phyloP scores from a whole-genome alignment of 192 early-diverging fungal genomes.

The Coemansia asiatica region DNA sequence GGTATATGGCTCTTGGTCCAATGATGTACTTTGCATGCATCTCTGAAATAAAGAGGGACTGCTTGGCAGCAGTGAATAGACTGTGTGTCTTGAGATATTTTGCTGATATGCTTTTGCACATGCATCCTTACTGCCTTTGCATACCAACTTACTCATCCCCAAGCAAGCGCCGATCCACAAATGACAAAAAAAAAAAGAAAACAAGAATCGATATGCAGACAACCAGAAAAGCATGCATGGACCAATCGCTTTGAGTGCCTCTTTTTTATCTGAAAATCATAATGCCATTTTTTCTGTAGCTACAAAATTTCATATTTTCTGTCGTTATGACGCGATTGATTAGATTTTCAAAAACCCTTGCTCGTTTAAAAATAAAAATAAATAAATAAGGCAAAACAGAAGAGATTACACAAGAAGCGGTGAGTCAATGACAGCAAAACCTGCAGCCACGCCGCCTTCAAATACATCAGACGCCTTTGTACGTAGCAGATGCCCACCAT shows the following conservation, averaged over 20 bases:
- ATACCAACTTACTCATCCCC: background rate
- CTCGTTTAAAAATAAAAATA: background rate
- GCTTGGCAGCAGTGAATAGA: too few species aligned
- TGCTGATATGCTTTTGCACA: too few species aligned
- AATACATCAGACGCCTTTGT: conserved; percentile 82
- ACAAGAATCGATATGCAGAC: background rate
- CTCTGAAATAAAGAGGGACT: too few species aligned
- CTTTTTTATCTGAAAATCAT: background rate
- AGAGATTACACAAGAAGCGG: conserved; percentile 63
- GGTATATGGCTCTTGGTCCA: too few species aligned
- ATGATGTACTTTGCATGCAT: too few species aligned
- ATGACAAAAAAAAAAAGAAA: background rate
- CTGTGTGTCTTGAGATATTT: too few species aligned
- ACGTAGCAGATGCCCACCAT: conserved; percentile 86
- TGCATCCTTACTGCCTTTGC: too few species aligned
- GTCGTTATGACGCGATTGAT: background rate
- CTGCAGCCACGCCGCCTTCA: conserved; percentile 96
- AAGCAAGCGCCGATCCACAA: background rate
- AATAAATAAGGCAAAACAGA: background rate
- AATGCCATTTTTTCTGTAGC: background rate
- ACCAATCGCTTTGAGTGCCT: background rate
- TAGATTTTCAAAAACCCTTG: background rate
- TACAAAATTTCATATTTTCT: background rate
- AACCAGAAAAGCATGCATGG: background rate
- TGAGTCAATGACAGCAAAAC: conserved; percentile 91